phyloP scores from a whole-genome alignment of 2,329 filamentous ascomycete species.

The Colletotrichum kahawae region DNA sequence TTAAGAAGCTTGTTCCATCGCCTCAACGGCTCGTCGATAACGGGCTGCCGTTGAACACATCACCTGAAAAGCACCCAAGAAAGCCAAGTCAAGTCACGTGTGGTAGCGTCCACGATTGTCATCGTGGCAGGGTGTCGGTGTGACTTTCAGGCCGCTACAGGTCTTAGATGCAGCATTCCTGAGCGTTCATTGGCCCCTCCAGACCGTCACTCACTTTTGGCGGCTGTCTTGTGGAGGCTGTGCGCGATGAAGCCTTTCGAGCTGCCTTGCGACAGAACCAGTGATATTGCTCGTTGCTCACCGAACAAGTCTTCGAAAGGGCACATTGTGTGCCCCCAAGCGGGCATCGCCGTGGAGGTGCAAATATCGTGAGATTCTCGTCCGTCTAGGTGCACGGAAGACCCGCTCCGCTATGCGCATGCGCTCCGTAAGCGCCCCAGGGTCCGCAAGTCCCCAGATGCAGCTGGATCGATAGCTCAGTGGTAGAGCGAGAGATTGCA shows the following conservation, averaged over 20 bases:
- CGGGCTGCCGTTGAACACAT: not conserved
- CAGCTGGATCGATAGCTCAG: slow-evolving; percentile 6
- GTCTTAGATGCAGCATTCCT: not conserved
- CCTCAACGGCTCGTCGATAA: not conserved
- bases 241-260: not conserved
- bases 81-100: slow-evolving; percentile 3
- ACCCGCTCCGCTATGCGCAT: not conserved
- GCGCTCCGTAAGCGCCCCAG: not conserved
- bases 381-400: not conserved
- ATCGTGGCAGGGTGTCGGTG: slow-evolving; percentile 30
- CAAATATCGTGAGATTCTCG: not conserved
- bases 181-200: not conserved
- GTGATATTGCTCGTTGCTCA: not conserved
- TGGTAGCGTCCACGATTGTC: not conserved
- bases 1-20: not conserved
- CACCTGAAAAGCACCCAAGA: not conserved
- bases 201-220: not conserved
- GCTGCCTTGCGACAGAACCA: not conserved
- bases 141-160: slow-evolving; percentile 33
- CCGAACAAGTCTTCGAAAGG: not conserved
- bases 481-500: slow-evolving; percentile 20
- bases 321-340: not conserved
- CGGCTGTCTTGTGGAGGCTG: not conserved
- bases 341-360: not conserved
- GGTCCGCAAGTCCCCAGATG: too few relatives aligned